Base-by-base conservation (phyloP, 2,329 filamentous ascomycete species). In the Colletotrichum theobromicola region DNA sequence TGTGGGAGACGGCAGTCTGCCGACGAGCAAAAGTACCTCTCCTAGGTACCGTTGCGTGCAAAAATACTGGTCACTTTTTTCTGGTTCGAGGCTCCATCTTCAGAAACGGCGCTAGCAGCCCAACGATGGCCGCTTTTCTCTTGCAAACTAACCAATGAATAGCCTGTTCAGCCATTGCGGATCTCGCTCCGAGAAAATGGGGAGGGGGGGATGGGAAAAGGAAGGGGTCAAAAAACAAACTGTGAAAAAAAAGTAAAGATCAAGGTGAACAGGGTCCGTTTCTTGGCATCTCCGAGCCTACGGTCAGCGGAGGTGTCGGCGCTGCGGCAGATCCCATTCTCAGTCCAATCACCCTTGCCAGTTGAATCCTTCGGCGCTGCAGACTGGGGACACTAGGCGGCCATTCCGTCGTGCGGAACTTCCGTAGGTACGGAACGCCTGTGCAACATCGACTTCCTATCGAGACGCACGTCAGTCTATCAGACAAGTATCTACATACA, bases 221-320 rank as follows among this genome's bases (percentile, higher is more conserved):
- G 37, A 34, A 32, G 57, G 57, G 30, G 30, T 30, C 15, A 13
- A n/a, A 32, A 32, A 58, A 18, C 12, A 24, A 57, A 24, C 53
- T 26, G 21, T 18, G 26, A 57, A 57, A 57, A 57, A 57, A 32
- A 28, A 34, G 24, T 4, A 24, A 46, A 32, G 35, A 37, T 24
- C 37, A 35, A 12, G 21, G 37, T 30, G 13, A 55, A 55, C 50
- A 69, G 57, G 42, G 57, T n/a, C 30, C 18, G 57, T 28, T 24
- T 32, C 70, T 72, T 72, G 65, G 70, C 65, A 69, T 63, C 21
- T 69, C 70, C 70, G 70, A 28, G 65, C 42, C 58, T 72, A 26
- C 63, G 70, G 70, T 72, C 65, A 62, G 32, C 67, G 65, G 42
- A 46, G 42, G 18, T 46, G 18, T 46, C 35, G 42, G 42, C 42